phyloP scores from a whole-genome alignment of 2,329 filamentous ascomycete species.

The Ramichloridium luteum region DNA sequence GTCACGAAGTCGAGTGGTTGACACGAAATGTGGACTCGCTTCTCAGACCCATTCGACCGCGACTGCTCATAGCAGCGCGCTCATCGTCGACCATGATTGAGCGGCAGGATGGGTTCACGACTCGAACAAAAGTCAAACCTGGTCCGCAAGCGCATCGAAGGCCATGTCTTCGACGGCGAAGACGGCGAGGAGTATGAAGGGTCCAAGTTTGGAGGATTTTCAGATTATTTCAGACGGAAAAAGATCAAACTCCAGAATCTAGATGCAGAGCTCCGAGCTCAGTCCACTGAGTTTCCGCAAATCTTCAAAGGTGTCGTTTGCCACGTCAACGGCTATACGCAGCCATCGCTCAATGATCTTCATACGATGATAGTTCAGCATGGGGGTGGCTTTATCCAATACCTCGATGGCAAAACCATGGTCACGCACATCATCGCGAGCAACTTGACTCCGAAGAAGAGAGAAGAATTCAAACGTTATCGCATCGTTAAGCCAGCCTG shows the following conservation, averaged over 20 bases:
- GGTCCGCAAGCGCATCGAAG: slow-evolving; percentile 52
- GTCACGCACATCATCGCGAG: slow-evolving; percentile 91
- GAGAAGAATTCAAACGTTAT: slow-evolving; percentile 74
- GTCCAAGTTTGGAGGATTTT: slow-evolving; percentile 78
- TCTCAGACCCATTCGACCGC: too few relatives aligned
- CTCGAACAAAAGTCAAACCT: slow-evolving; percentile 47
- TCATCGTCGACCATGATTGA: slow-evolving; percentile 9
- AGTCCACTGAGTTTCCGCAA: slow-evolving; percentile 56
- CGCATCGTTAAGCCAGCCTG: slow-evolving; percentile 89
- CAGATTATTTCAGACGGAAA: slow-evolving; percentile 87
- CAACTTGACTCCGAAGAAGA: slow-evolving; percentile 81
- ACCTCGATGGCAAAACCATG: slow-evolving; percentile 85
- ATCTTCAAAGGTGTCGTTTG: slow-evolving; percentile 87
- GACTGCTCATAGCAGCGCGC: too few relatives aligned
- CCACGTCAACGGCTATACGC: slow-evolving; percentile 91
- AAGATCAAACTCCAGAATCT: slow-evolving; percentile 96
- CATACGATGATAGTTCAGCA: slow-evolving; percentile 79
- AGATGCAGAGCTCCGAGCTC: slow-evolving; percentile 65
- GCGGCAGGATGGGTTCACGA: slow-evolving; percentile 45
- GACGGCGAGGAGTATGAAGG: slow-evolving; percentile 77
- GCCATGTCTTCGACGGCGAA: slow-evolving; percentile 65
- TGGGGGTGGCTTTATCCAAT: slow-evolving; percentile 92
- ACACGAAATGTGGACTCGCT: too few relatives aligned
- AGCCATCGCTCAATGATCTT: slow-evolving; percentile 80
- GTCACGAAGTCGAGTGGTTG: too few relatives aligned